Evolutionary conservation across 1,139 yeast species (phyloP).

Genomic region (Insectozyma bohioensis): DNA sequence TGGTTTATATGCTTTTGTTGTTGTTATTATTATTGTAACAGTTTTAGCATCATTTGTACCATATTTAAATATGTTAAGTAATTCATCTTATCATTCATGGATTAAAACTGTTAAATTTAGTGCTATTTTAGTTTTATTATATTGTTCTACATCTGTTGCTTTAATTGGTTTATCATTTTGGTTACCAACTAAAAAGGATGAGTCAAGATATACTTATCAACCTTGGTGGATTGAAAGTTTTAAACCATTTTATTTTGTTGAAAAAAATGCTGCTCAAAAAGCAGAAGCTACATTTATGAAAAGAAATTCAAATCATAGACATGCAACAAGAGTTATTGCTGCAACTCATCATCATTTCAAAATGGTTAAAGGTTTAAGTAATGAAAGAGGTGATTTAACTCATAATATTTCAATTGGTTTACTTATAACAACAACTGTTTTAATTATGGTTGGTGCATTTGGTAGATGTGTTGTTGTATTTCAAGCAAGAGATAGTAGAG

Average conservation of each 20-base stretch:
- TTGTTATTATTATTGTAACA: conserved; percentile 29
- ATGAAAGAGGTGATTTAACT: conserved; percentile 37
- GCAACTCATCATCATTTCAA: conserved; percentile 45
- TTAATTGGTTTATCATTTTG: conserved; percentile 40
- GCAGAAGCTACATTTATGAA: conserved; percentile 46
- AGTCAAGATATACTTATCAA: conserved; percentile 43
- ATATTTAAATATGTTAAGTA: conserved; percentile 29
- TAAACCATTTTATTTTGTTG: conserved; percentile 42
- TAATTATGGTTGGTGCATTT: conserved; percentile 33
- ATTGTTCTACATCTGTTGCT: conserved; percentile 35
- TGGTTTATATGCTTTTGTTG: conserved; percentile 29
- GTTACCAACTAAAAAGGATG: conserved; percentile 46
- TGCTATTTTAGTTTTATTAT: conserved; percentile 30
- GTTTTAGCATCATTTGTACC: conserved; percentile 38
- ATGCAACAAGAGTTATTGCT: conserved; percentile 45
- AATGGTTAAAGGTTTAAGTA: conserved; percentile 42
- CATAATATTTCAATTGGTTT: conserved; percentile 38
- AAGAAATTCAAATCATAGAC: conserved; percentile 44
- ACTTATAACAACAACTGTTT: conserved; percentile 32
- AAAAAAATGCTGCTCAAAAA: conserved; percentile 35
- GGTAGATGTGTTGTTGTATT: conserved; percentile 34
- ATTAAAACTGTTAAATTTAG: no score
- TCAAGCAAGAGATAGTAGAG: conserved; percentile 22
- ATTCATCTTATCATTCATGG: conserved; percentile 16
- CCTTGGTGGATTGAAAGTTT: conserved; percentile 52